Evolutionary conservation across 2,329 filamentous ascomycete species (phyloP), one percentile per base, ranked within the genome.

Genomic region (Phialocephala subalpina): DNA sequence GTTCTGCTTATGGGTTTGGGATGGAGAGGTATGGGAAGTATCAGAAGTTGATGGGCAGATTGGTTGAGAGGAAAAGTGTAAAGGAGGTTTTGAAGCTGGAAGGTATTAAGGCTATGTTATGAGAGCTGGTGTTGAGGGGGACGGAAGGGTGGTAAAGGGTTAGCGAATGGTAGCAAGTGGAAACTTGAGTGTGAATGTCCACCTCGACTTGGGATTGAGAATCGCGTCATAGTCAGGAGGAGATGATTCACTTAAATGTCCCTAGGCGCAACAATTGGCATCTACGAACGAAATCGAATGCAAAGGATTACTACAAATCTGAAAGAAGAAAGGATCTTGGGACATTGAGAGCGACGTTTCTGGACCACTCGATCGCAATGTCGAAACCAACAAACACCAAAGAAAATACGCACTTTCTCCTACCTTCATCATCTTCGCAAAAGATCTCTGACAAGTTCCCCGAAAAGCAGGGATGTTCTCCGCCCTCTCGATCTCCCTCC

Each of bases 1-100:
- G 70, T 0, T 57, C 49, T 33, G 36, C 36, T 14, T 20, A 60
- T 36, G 69, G 61, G 9, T 29, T 73, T 47, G 65, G 70, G 11
- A 73, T 76, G 73, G 63, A 62, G 25, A 62, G 40, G n/a, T 73
- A 70, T 56, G 68, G 68, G 1, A 69, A 64, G 33, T 72, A 67
- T 38, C 61, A 64, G 1, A 38, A 12, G n/a, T 63, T 73, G 58
- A 63, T 73, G 18, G 55, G 52, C n/a, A 65, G 68, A 18, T 35
- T 71, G 42, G 42, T 65, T n/a, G 22, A 69, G 59, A 22, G 42
- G 33, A 33, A 64, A n/a, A 53, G 60, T 8, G 65, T 65, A 7
- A 62, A 65, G 42, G 58, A 27, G 25, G 45, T 57, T 18, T 40
- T 71, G 20, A 49, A 62, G 25, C 36, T 45, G 1, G 69, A 71